Base-by-base conservation (phyloP, 2,329 filamentous ascomycete genomes). In the Penicillium sp. region DNA sequence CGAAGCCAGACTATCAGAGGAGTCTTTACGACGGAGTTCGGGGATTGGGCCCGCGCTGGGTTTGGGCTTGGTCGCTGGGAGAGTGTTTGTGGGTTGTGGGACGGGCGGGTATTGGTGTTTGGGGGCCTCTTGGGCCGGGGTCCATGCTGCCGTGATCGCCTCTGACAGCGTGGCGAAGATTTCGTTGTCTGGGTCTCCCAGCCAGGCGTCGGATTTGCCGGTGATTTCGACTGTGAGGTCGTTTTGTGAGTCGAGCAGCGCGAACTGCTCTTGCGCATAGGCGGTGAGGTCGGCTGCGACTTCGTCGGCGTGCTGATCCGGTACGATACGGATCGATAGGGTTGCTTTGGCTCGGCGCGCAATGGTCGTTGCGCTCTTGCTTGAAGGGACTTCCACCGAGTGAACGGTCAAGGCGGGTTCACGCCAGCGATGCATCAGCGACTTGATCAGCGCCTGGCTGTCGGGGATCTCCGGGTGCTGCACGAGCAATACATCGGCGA, bases 361-460 rank as follows among this genome's bases (percentile, higher is more conserved):
- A 53, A 98, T 95, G 0, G 69, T 72, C 26, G 97, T 82, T 42
- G 89, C 88, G 59, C 94, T 93, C 45, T 82, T 78, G 1, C 88
- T 89, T 0, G 91, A 91, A 0, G 90, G 95, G 0, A 69, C 65
- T 61, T 94, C 88, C 68, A 97, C 89, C 7, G 88, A 81, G 69
- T 98, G 93, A 38, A 97, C 87, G 0, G 93, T 97, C 45, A 98
- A 75, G 43, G 94, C 95, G 0, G 93, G 89, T 63, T 97, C 90
- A 21, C 93, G 83, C 93, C 93, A 98, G 49, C 90, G 81, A 10
- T 90, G 87, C 85, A 95, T 95, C 6, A 98, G 77, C 2, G 85
- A 89, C 33, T 82, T 77, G 52, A 91, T 90, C 41, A 97, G 80
- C n/a, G 79, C 78, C 6, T 85, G 79, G 0, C 84, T 77, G 1